These are phyloP conservation scores for Penicillium brevicompactum DNA, from an alignment of 2,329 filamentous ascomycete species.

Conservation along the genomic window DNA sequence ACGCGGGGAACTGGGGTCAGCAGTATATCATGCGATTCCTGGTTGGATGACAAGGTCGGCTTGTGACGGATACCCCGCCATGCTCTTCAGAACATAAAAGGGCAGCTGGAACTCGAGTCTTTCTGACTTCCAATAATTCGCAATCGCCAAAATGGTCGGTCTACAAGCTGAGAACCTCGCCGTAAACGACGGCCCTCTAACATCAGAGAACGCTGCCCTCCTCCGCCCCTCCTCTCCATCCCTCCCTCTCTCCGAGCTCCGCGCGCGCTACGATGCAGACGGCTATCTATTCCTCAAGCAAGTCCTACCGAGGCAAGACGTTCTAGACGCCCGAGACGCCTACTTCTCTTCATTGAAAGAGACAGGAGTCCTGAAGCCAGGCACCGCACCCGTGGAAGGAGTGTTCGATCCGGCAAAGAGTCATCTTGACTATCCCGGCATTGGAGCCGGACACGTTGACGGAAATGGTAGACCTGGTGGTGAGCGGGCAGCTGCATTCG, in stretches of 20 bases:
- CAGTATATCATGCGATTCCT: background rate
- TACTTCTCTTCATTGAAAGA: slow-evolving; percentile 59
- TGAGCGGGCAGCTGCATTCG: slow-evolving; percentile 47
- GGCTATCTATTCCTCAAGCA: slow-evolving; percentile 61
- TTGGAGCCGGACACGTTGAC: slow-evolving; percentile 54
- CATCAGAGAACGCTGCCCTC: slow-evolving; percentile 45
- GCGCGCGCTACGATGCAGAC: slow-evolving; percentile 50
- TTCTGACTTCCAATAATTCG: background rate
- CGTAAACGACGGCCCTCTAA: slow-evolving; percentile 52
- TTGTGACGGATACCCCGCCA: background rate
- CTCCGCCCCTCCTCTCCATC: slow-evolving; percentile 48
- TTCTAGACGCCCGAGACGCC: slow-evolving; percentile 53
- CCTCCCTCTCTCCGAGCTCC: slow-evolving; percentile 52
- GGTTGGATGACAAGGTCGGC: background rate
- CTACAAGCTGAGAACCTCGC: slow-evolving; percentile 31
- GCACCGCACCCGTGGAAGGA: slow-evolving; percentile 54
- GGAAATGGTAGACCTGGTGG: slow-evolving; percentile 51
- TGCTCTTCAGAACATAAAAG: background rate
- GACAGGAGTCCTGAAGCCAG: slow-evolving; percentile 59
- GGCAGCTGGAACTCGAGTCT: background rate
- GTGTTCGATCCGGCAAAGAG: slow-evolving; percentile 53
- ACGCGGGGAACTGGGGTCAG: background rate
- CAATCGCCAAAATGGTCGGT: slow-evolving; percentile 20
- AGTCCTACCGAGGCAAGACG: slow-evolving; percentile 55
- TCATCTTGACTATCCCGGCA: slow-evolving; percentile 52